Evolutionary conservation across 768 basidiomycete species (phyloP).

Genomic region (Trametes sanguinea): DNA sequence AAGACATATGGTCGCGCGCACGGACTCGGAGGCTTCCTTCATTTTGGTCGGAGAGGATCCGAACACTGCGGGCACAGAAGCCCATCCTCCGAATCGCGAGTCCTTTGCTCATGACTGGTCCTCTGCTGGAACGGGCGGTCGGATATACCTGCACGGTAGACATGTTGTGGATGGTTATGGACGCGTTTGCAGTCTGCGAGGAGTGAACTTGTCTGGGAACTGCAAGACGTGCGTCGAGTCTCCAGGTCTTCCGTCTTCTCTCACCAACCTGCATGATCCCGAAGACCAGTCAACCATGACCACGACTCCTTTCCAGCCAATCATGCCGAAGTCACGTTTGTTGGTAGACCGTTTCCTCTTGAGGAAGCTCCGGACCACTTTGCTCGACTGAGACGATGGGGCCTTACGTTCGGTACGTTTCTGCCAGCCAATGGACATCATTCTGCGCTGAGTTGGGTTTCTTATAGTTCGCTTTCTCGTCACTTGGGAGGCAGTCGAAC

Average conservation of each 20-base stretch:
- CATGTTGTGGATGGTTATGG: conserved; percentile 83
- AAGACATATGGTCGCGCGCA: conserved; percentile 20
- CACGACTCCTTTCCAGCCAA: conserved; percentile 68
- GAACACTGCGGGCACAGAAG: neutral
- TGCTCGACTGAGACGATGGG: conserved; percentile 80
- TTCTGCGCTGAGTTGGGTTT: neutral
- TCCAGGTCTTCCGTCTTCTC: neutral
- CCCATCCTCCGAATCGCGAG: neutral
- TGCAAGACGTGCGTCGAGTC: conserved; percentile 69
- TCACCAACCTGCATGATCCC: neutral
- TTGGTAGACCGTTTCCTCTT: conserved; percentile 88
- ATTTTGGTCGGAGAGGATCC: conserved; percentile 22
- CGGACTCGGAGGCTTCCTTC: conserved; percentile 30
- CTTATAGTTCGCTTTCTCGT: conserved; percentile 82
- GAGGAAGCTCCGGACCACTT: conserved; percentile 87
- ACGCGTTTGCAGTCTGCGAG: conserved; percentile 77
- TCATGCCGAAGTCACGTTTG: conserved; percentile 73
- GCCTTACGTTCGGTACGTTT: conserved; percentile 79
- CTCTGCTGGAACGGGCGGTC: conserved; percentile 51
- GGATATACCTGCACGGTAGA: conserved; percentile 62
- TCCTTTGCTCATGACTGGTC: conserved; percentile 80
- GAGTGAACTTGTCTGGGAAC: conserved; percentile 83
- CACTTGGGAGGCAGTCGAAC: conserved; percentile 97
- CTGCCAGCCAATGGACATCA: neutral
- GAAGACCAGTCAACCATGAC: conserved; percentile 69